A percentile compares a stretch with the other conserved stretches of the same genome.
Conservation (phyloP, 805 yeast species). For the Candida chauliodis region DNA sequence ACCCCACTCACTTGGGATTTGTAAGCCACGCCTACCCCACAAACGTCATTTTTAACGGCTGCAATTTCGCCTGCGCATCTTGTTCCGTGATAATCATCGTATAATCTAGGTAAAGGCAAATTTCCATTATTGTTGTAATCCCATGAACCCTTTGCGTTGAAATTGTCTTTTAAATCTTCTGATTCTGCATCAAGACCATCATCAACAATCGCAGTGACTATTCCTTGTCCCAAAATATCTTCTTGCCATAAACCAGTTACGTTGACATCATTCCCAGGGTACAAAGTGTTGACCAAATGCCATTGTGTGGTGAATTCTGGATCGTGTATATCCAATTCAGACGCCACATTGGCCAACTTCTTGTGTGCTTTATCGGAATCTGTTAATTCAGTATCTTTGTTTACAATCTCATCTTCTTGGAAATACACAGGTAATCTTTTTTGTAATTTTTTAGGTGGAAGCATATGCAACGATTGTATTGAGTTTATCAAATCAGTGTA, state of each 20-base stretch:
- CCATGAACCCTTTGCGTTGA: conserved; percentile 80
- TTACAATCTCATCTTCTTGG: conserved; percentile 2
- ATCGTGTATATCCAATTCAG: conserved; percentile 64
- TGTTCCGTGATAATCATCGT: conserved; percentile 91
- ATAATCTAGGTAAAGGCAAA: conserved; percentile 75
- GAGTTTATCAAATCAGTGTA: conserved; percentile 22
- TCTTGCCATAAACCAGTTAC: conserved; percentile 81
- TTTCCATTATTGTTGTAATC: conserved; percentile 79
- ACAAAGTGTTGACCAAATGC: conserved; percentile 78
- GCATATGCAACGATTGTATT: conserved; percentile 47
- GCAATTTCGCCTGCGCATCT: conserved; percentile 98
- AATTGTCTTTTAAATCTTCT: conserved; percentile 67
- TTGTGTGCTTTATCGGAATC: conserved; percentile 49
- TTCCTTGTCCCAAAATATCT: conserved; percentile 75
- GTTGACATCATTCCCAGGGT: conserved; percentile 82
- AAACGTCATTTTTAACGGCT: conserved; percentile 76
- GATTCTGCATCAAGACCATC: conserved; percentile 89
- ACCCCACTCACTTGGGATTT: conserved; percentile 84
- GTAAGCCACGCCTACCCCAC: conserved; percentile 98
- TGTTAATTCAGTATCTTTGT: conserved; percentile 1
- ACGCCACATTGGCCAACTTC: conserved; percentile 43
- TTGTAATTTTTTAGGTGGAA: conserved; percentile 50
- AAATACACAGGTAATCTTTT: conserved; percentile 57
- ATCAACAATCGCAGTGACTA: conserved; percentile 86
- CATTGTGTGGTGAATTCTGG: conserved; percentile 85